phyloP scores from a whole-genome alignment of 108 stramenopile genomes.

The Skeletonema marinoi region DNA sequence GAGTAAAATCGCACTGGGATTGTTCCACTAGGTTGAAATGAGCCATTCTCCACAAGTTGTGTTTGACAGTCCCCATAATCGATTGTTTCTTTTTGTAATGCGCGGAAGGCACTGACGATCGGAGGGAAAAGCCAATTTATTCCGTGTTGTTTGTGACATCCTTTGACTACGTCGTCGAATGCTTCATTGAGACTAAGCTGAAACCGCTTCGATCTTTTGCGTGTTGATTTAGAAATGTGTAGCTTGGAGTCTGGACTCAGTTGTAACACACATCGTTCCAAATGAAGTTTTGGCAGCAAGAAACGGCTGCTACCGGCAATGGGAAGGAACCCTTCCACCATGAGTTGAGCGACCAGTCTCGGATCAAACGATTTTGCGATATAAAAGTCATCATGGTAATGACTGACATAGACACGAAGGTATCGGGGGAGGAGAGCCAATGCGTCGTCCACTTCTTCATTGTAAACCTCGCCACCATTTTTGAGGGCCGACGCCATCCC shows the following conservation, averaged over 20 bases:
- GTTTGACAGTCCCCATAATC: constrained; percentile 19
- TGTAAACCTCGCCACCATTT: background rate
- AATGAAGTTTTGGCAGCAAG: constrained; percentile 84
- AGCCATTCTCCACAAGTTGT: constrained; percentile 16
- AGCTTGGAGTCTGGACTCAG: constrained; percentile 33
- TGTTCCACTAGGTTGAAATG: constrained; percentile 10
- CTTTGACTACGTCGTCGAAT: constrained; percentile 72
- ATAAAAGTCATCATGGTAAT: constrained; percentile 79
- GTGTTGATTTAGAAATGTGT: constrained; percentile 72
- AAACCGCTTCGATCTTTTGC: constrained; percentile 73
- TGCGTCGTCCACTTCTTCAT: background rate
- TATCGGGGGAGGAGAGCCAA: constrained; percentile 54
- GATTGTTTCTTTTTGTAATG: constrained; percentile 34
- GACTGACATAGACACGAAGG: constrained; percentile 48
- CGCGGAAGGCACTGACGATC: constrained; percentile 66
- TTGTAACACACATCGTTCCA: constrained; percentile 69
- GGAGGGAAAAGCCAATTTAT: constrained; percentile 83
- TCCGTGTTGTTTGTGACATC: constrained; percentile 79
- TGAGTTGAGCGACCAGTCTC: constrained; percentile 71
- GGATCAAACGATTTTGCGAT: constrained; percentile 63
- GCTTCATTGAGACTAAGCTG: constrained; percentile 64
- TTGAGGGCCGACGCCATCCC: background rate
- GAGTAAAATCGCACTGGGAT: constrained; percentile 75
- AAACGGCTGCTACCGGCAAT: constrained; percentile 60
- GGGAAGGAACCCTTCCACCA: constrained; percentile 87